Base-by-base conservation (phyloP, 75 land plant species). In the Cryptomeria japonica region DNA sequence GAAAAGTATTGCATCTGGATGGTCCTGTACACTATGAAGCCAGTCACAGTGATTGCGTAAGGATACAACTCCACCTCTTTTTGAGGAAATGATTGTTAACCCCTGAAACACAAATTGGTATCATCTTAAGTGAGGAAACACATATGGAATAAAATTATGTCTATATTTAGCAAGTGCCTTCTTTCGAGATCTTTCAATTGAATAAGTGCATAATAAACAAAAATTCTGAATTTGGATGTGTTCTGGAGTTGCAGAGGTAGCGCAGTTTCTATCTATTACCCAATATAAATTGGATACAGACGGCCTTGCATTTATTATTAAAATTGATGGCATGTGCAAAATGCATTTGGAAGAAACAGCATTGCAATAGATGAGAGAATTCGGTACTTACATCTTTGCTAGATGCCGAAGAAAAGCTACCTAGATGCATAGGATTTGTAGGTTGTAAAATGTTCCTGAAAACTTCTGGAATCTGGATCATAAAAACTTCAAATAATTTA, bases 1-100 rank as follows among this genome's bases (percentile, higher is more conserved):
- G 87, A 96, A 94, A 38, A 90, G 82, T 31, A 95, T 91, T 12
- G 93, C 95, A 70, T 96, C 98, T 28, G 98, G 98, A 64, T 89
- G 84, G 53, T 87, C 86, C 25, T 91, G 85, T 41, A 96, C 95
- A 19, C 94, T 92, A 14, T 88, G 93, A 14, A 96, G 93, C 98
- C 98, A 96, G 37, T 83, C 89, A 42, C 89, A 84, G 78, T 95
- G 96, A 87, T 84, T 86, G 16, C 88, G 88, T 78, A 86, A 87
- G 44, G 84, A 90, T 6, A 87, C 89, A 86, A 90, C 84, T 2
- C 98, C 98, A 70, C 98, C 98, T 89, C 94, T 93, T 85, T 95
- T 94, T 72, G 94, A 96, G 86, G 93, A 93, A 61, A 92, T 87
- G 31, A 97, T 85, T 14, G 92, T 93, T 32, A 97, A 87, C n/a